Percentiles rank a stretch among this genome's conserved stretches.
Conservation (phyloP, 2,329 filamentous ascomycete species). For the Ceratocystis ficicola region DNA sequence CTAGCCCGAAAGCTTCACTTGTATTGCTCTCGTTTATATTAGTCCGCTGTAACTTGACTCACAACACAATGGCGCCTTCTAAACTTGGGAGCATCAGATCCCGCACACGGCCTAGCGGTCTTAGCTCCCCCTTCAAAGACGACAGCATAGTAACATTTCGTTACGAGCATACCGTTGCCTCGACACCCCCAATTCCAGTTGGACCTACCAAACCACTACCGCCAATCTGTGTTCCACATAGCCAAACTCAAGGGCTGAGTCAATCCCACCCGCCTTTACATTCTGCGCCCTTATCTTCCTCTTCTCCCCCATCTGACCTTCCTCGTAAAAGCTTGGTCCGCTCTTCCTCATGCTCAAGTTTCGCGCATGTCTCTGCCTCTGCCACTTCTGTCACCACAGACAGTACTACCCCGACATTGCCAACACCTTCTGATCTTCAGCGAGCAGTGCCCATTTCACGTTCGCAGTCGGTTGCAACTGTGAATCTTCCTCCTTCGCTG, state of each 20-base stretch:
- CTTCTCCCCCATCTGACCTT: not conserved
- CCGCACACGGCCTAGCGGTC: slow-evolving; percentile 28
- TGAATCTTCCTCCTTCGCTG: not conserved
- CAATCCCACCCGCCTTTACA: not conserved
- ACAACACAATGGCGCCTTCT: slow-evolving; percentile 10
- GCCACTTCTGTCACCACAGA: too few species aligned
- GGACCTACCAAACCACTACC: slow-evolving; percentile 25
- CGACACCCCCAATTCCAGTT: slow-evolving; percentile 42
- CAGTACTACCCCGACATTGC: not conserved
- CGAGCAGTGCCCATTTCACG: not conserved
- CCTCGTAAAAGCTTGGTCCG: not conserved
- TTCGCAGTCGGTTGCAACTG: not conserved
- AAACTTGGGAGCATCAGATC: slow-evolving; percentile 34
- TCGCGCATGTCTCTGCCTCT: slow-evolving; percentile 2
- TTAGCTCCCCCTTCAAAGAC: slow-evolving; percentile 37
- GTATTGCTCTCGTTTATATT: too few species aligned
- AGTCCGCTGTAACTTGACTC: too few species aligned
- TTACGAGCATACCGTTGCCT: slow-evolving; percentile 49
- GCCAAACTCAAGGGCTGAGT: slow-evolving; percentile 2
- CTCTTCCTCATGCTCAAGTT: not conserved
- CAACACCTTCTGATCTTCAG: not conserved
- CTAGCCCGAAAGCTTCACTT: not conserved
- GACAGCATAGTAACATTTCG: slow-evolving; percentile 42
- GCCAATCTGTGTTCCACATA: slow-evolving; percentile 19
- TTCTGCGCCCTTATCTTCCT: slow-evolving; percentile 6